Evolutionary conservation across 2,329 filamentous ascomycete species (phyloP).

Genomic region (Talaromyces sp.): DNA sequence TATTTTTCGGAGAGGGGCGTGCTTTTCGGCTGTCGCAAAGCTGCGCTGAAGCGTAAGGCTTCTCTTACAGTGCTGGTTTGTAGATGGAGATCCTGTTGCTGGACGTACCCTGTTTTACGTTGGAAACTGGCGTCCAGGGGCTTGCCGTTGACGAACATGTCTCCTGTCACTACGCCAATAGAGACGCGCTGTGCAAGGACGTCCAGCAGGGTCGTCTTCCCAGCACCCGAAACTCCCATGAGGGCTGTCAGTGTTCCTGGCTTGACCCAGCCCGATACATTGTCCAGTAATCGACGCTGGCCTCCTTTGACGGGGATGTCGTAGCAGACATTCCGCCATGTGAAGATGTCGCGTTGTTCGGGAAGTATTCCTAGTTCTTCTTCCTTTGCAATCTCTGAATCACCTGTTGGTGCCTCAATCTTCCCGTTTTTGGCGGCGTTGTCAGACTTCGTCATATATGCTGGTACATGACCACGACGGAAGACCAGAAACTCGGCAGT

Average conservation of each 20-base stretch:
- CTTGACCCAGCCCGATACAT: conserved; percentile 89
- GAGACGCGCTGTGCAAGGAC: conserved; percentile 76
- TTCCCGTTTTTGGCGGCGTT: conserved; percentile 14
- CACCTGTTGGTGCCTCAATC: conserved; percentile 15
- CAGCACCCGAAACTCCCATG: conserved; percentile 85
- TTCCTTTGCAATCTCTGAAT: conserved; percentile 12
- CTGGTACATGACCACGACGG: conserved; percentile 49
- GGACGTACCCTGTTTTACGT: conserved; percentile 50
- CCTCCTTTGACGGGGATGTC: conserved; percentile 73
- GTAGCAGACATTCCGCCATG: conserved; percentile 79
- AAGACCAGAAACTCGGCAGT: conserved; percentile 72
- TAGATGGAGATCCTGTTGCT: conserved; percentile 85
- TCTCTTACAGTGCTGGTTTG: conserved; percentile 81
- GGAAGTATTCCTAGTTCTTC: conserved; percentile 38
- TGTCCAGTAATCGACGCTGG: conserved; percentile 67
- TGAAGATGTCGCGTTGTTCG: conserved; percentile 68
- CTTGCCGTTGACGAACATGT: conserved; percentile 72
- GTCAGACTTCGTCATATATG: conserved; percentile 18
- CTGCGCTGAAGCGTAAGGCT: conserved; percentile 75
- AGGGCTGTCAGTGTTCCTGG: conserved; percentile 82
- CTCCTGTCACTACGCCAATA: conserved; percentile 79
- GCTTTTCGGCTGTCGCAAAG: conserved; percentile 74
- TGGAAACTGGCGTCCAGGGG: conserved; percentile 53
- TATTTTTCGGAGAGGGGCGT: conserved; percentile 69
- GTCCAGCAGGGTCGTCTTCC: conserved; percentile 84